Conservation (phyloP, 441 rosid genomes). For the Raphanus hybrid region DNA sequence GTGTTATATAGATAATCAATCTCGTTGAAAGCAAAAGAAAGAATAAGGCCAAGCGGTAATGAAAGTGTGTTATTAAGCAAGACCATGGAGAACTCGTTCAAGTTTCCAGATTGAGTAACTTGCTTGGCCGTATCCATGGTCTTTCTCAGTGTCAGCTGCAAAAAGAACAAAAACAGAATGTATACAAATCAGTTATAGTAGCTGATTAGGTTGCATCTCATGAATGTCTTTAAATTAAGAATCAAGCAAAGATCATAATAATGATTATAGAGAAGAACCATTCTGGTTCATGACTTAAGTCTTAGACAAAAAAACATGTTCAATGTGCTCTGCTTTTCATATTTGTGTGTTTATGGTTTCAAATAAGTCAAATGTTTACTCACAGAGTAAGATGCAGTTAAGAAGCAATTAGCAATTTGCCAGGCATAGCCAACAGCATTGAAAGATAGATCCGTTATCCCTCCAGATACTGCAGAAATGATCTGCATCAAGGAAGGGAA, state of each 20-base stretch:
- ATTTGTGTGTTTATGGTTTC: no score
- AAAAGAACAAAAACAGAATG: no score
- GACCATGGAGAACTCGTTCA: conserved; percentile 97
- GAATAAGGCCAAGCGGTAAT: conserved; percentile 82
- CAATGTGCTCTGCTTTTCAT: background rate
- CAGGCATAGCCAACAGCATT: conserved; percentile 91
- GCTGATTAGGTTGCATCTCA: background rate
- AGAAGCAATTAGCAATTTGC: conserved; percentile 90
- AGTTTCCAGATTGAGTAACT: conserved; percentile 85
- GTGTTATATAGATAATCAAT: conserved; percentile 76
- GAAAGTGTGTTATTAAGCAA: conserved; percentile 93
- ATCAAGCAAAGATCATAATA: background rate
- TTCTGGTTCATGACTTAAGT: conserved; percentile 10
- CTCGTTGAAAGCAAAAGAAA: conserved; percentile 81
- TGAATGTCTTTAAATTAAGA: background rate
- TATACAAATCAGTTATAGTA: no score
- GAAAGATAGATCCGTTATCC: conserved; percentile 92
- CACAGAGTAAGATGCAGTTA: conserved; percentile 95
- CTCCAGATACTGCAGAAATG: conserved; percentile 96
- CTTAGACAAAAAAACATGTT: background rate
- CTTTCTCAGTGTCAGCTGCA: conserved; percentile 89
- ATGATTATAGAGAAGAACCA: conserved; percentile 1
- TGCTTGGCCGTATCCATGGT: conserved; percentile 99
- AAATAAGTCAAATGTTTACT: no score
- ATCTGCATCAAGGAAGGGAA: conserved; percentile 56